Conservation (phyloP, 768 basidiomycete species). For the Auriscalpium orientale region DNA sequence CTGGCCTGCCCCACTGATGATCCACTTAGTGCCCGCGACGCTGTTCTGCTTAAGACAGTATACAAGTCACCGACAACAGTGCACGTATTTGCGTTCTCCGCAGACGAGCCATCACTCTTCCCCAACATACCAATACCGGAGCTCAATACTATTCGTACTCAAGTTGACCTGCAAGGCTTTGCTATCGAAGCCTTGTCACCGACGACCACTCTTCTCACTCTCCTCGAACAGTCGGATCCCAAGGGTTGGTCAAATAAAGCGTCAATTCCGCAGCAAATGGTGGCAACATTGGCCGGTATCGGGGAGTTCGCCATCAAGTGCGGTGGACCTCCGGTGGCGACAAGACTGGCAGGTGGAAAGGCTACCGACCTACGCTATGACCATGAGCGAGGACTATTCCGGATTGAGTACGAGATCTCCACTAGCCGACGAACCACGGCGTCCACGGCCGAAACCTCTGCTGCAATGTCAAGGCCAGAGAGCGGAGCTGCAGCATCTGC, state of each 20-base stretch:
- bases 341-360: slow-evolving; percentile 73
- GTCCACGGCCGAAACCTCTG: slow-evolving; percentile 4
- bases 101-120: slow-evolving; percentile 83
- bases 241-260: slow-evolving; percentile 96
- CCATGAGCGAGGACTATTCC: slow-evolving; percentile 74
- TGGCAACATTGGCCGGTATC: slow-evolving; percentile 79
- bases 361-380: slow-evolving; percentile 74
- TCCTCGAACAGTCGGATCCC: slow-evolving; percentile 95
- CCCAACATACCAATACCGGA: slow-evolving; percentile 60
- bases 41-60: slow-evolving; percentile 86
- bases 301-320: slow-evolving; percentile 95
- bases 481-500: slow-evolving; percentile 17
- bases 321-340: slow-evolving; percentile 90
- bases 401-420: slow-evolving; percentile 76
- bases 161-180: slow-evolving; percentile 98
- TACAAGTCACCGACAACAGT: slow-evolving; percentile 95
- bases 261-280: slow-evolving; percentile 92
- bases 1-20: slow-evolving; percentile 2
- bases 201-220: slow-evolving; percentile 85
- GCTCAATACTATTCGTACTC: slow-evolving; percentile 79
- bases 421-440: slow-evolving; percentile 36
- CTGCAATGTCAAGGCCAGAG: slow-evolving; percentile 8
- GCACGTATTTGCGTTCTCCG: slow-evolving; percentile 93
- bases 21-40: slow-evolving; percentile 68
- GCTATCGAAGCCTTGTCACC: slow-evolving; percentile 94